Base-by-base conservation (phyloP, 768 basidiomycete species). In the Leucocoprinus birnbaumii region DNA sequence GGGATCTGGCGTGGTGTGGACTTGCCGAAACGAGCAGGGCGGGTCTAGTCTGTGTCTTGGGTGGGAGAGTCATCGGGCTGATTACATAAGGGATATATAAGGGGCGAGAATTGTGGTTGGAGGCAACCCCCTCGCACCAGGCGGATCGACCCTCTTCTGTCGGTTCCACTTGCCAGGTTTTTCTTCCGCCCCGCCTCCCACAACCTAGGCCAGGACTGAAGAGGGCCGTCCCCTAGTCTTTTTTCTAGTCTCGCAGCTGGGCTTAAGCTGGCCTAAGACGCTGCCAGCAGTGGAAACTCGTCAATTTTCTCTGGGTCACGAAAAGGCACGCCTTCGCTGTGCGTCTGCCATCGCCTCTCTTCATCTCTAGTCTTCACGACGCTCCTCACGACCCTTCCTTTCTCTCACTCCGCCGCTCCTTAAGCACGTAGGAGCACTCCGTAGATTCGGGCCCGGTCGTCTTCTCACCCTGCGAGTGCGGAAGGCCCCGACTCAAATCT, bases 311-410 rank as follows among this genome's bases (percentile, higher is more conserved):
- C 41, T 41, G 46, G 54, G 52, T 48, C 44, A 50, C 50, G 47
- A 91, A 91, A 91, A 91, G 88, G 88, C 88, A 82, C 89, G 89
- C 89, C 89, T 92, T 91, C 79, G 86, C 78, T 91, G 89, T 79
- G 89, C 89, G 89, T 92, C 78, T 76, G 88, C 88, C 89, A 84
- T 58, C 55, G 63, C 48, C 45, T 60, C 62, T 64, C 67, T 38
- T 61, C 65, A 65, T 62, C 44, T 59, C 61, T 62, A 57, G 55
- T 61, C 31, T 77, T 89, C 67, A 89, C 89, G 89, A 91, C 80
- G 65, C 73, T 67, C 71, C 64, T 83, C 78, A 91, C 89, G 88
- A 90, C 83, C 72, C 65, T 64, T 66, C 71, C 66, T 63, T 14
- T 26, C 38, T 38, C 38, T 34, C 67, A 71, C 68, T 68, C 66